Percentiles rank a stretch among this genome's conserved stretches.
Evolutionary conservation across 164 flowering plant species (phyloP).

Genomic region (Kingdonia uniflora): DNA sequence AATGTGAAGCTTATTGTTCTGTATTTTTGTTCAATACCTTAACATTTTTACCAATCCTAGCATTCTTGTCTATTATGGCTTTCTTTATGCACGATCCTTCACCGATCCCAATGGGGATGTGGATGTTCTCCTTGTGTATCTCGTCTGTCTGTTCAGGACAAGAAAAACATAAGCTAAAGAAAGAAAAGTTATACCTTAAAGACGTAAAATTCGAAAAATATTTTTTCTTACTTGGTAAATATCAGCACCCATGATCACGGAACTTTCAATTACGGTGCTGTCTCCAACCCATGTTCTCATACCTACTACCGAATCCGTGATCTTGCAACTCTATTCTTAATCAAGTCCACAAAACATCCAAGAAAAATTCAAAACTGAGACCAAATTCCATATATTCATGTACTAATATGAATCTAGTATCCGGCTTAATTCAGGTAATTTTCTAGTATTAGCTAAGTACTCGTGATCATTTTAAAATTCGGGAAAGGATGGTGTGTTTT

Average conservation of each 20-base stretch:
- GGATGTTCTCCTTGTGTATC: constrained; percentile 13
- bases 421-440: too few species aligned
- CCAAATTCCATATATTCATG: too few species aligned
- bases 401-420: too few species aligned
- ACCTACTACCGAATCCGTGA: constrained; percentile 61
- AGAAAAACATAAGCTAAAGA: neutral
- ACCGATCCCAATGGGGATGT: constrained; percentile 67
- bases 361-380: too few species aligned
- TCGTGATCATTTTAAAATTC: too few species aligned
- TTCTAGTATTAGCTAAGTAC: too few species aligned
- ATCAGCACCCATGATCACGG: constrained; percentile 74
- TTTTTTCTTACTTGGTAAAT: constrained; percentile 25
- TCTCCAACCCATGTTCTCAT: constrained; percentile 49
- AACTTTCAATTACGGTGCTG: constrained; percentile 53
- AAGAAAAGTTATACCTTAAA: too few species aligned
- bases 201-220: neutral
- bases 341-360: too few species aligned
- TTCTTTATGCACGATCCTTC: constrained; percentile 46
- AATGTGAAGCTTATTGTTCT: neutral
- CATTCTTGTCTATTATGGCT: constrained; percentile 77
- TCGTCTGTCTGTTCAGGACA: constrained; percentile 17
- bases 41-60: constrained; percentile 69
- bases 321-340: constrained; percentile 45
- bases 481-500: too few species aligned
- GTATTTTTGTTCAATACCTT: constrained; percentile 36